A percentile compares a stretch with the other conserved stretches of the same genome.
These are phyloP conservation scores for Ascocoryne sarcoides DNA, from an alignment of 2,329 filamentous ascomycete genomes.

Conservation along the genomic window DNA sequence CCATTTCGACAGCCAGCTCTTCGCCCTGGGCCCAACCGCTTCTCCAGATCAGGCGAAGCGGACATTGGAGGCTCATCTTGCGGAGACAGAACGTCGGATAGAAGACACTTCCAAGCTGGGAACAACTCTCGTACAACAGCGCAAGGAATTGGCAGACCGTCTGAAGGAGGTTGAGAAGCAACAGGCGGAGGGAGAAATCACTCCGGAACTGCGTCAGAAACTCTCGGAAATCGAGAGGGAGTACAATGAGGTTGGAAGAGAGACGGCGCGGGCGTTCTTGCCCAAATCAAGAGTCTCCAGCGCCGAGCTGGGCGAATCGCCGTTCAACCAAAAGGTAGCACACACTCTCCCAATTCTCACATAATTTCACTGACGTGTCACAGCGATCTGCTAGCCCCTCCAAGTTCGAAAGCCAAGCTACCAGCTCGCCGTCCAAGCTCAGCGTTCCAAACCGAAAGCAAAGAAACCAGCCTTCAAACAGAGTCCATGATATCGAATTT, in stretches of 20 bases:
- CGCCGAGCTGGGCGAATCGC: conserved; percentile 45
- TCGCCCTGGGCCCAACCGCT: conserved; percentile 64
- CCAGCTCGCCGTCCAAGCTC: conserved; percentile 81
- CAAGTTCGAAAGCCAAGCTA: conserved; percentile 76
- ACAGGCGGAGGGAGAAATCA: conserved; percentile 67
- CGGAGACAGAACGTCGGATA: conserved; percentile 84
- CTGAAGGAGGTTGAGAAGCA: conserved; percentile 77
- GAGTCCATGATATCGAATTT: conserved; percentile 93
- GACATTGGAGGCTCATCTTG: conserved; percentile 81
- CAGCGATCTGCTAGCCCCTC: conserved; percentile 64
- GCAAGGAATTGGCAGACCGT: conserved; percentile 71
- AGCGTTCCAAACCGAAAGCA: conserved; percentile 79
- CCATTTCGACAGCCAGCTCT: conserved; percentile 71
- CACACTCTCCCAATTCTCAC: conserved; percentile 3
- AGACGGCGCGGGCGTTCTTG: conserved; percentile 81
- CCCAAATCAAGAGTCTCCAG: conserved; percentile 75
- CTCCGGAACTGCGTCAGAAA: conserved; percentile 72
- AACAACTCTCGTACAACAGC: conserved; percentile 78
- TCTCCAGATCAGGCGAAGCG: conserved; percentile 83
- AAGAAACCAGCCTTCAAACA: conserved; percentile 79
- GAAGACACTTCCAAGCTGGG: conserved; percentile 87
- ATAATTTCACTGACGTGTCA: conserved; percentile 15
- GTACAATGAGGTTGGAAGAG: conserved; percentile 86
- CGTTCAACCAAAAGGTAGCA: conserved; percentile 39
- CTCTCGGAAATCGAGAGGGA: conserved; percentile 85